Evolutionary conservation across 2,329 filamentous ascomycete genomes (phyloP).

Genomic region (Truncatella angustata): DNA sequence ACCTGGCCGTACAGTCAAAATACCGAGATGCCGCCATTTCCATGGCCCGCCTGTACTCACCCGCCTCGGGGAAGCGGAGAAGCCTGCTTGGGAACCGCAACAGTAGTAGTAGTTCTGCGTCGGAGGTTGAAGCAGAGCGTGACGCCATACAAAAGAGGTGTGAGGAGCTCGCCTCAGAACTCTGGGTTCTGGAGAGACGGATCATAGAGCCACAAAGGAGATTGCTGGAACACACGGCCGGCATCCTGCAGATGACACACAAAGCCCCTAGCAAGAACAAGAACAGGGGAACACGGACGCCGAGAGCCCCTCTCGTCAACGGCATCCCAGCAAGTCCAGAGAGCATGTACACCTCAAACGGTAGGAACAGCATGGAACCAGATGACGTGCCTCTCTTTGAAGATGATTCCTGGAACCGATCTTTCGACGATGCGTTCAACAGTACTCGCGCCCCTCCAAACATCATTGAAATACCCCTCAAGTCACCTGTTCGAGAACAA

Average conservation of each 20-base stretch:
- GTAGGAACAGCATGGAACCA: slow-evolving; percentile 55
- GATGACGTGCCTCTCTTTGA: slow-evolving; percentile 68
- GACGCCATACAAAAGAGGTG: slow-evolving; percentile 75
- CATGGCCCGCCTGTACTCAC: slow-evolving; percentile 75
- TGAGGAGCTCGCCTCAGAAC: slow-evolving; percentile 77
- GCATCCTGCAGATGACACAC: slow-evolving; percentile 87
- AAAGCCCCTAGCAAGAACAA: slow-evolving; percentile 56
- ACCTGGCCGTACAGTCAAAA: slow-evolving; percentile 86
- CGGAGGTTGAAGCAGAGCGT: slow-evolving; percentile 72
- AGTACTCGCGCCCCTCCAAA: slow-evolving; percentile 29
- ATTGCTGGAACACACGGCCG: slow-evolving; percentile 86
- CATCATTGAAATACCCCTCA: slow-evolving; percentile 56
- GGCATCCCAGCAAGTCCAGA: slow-evolving; percentile 73
- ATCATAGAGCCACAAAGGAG: slow-evolving; percentile 71
- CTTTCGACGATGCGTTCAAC: slow-evolving; percentile 64
- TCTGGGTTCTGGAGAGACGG: slow-evolving; percentile 77
- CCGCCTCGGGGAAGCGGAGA: slow-evolving; percentile 51
- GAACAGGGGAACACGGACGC: slow-evolving; percentile 44
- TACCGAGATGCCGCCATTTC: slow-evolving; percentile 90
- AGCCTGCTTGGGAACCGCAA: slow-evolving; percentile 49
- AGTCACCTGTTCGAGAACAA: slow-evolving; percentile 55
- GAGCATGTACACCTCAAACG: slow-evolving; percentile 68
- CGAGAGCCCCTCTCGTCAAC: slow-evolving; percentile 41
- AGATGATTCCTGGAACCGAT: slow-evolving; percentile 70
- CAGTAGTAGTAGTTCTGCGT: slow-evolving; percentile 46